Evolutionary conservation across 2,329 filamentous ascomycete genomes (phyloP).

Genomic region (Arthrinium phaeospermum): DNA sequence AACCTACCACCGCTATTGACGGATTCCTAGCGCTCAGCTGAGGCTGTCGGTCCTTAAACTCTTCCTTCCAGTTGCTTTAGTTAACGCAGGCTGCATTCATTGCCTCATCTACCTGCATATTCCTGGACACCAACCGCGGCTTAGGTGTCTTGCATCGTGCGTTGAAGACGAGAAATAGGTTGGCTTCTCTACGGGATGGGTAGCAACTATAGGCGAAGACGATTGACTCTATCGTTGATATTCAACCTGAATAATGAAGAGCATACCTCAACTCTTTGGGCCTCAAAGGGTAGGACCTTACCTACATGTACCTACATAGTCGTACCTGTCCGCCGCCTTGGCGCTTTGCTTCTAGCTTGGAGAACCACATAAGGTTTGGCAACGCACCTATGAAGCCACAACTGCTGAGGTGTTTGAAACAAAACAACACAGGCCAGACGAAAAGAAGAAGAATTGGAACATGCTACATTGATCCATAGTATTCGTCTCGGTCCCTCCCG

Average conservation of each 20-base stretch:
- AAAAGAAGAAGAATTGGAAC: neutral
- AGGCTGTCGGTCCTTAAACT: neutral
- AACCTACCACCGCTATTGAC: neutral
- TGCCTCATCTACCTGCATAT: neutral
- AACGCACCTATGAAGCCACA: neutral
- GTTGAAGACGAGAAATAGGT: neutral
- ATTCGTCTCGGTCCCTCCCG: neutral
- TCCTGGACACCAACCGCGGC: neutral
- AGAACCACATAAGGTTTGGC: neutral
- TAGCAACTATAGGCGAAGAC: neutral
- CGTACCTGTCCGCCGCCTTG: neutral
- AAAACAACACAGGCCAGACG: neutral
- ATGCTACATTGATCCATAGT: neutral
- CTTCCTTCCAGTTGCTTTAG: neutral
- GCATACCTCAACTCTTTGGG: neutral
- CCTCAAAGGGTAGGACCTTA: neutral
- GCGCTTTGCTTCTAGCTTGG: neutral
- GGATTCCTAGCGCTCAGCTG: neutral
- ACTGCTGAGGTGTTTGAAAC: neutral
- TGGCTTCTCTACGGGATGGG: neutral
- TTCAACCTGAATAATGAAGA: neutral
- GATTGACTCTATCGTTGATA: neutral
- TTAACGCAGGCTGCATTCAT: neutral
- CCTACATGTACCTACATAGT: too few relatives aligned
- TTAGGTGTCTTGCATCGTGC: neutral